Evolutionary conservation across 257 asterid species (phyloP).

Genomic region (Gentiana dahurica): DNA sequence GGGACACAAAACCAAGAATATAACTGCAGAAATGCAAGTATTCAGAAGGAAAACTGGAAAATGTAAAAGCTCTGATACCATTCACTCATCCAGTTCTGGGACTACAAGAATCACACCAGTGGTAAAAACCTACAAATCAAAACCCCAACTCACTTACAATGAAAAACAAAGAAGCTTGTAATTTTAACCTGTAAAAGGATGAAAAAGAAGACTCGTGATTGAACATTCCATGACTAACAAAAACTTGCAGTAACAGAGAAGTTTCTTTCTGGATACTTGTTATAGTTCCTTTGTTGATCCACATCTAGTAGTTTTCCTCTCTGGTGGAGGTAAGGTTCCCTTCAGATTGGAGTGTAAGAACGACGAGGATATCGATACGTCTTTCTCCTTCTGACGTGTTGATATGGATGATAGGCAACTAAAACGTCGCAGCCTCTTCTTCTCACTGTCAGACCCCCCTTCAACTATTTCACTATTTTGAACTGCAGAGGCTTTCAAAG

Average conservation of each 20-base stretch:
- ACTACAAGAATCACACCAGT: background rate
- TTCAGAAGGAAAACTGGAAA: too few relatives aligned
- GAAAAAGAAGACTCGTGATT: background rate
- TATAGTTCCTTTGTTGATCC: slow-evolving; percentile 30
- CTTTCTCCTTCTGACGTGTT: slow-evolving; percentile 38
- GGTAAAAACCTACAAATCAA: background rate
- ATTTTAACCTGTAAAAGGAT: background rate
- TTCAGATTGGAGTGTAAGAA: slow-evolving; percentile 60
- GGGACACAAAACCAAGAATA: too few relatives aligned
- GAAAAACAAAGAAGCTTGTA: background rate
- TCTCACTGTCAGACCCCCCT: slow-evolving; percentile 40
- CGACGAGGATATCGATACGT: slow-evolving; percentile 59
- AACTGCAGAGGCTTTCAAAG: slow-evolving; percentile 30
- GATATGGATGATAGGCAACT: slow-evolving; percentile 53
- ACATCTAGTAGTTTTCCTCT: slow-evolving; percentile 31
- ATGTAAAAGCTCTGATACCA: too few relatives aligned
- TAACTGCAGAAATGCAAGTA: too few relatives aligned
- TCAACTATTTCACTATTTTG: slow-evolving; percentile 17
- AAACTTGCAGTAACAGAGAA: background rate
- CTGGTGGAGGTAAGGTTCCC: slow-evolving; percentile 57
- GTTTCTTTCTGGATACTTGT: background rate
- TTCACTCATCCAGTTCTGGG: too few relatives aligned
- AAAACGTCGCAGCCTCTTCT: slow-evolving; percentile 38
- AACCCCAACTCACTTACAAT: background rate
- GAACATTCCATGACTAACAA: background rate